Evolutionary conservation across 2,329 filamentous ascomycete genomes (phyloP), one percentile per base, ranked within the genome.

Genomic region (Onygenales sp.): DNA sequence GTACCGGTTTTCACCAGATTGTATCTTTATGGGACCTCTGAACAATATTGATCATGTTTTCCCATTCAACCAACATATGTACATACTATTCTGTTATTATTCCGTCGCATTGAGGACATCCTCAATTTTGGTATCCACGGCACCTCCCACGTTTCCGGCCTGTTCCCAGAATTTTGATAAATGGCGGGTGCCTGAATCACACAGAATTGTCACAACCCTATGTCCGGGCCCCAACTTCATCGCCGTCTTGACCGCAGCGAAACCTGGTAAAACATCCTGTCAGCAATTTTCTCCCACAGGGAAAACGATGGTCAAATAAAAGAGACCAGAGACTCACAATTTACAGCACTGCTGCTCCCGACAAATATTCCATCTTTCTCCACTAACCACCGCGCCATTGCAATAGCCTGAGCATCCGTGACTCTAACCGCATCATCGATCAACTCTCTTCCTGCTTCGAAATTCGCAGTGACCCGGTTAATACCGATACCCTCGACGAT

Each of bases 401-500:
- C 80, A 67, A 88, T 83, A 10, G 93, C 93, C 74, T 98, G 91
- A 49, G 83, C 81, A 69, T 98, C 94, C 2, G 83, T 88, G 11
- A 98, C 89, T 55, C 85, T 82, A 39, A 97, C 83, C 2, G 93
- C 92, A 70, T 96, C 90, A 67, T 96, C 89, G 51, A 98, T 82
- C 52, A 96, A 71, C 63, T 92, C 85, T 59, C 88, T 78, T 0
- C 92, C 93, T 32, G 84, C 85, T 66, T 95, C 88, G 59, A 98
- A 93, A 68, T 97, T 98, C 51, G 83, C 81, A 1, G 93, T 98
- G n/a, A 95, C 78, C 2, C 93, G 84, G 67, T 95, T 98, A 69
- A 97, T 87, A 1, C 93, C 93, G 58, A 98, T 88, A 1, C 93
- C 93, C 71, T 98, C 94, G 32, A 98, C 89, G 58, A 98, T 88